Conservation (phyloP, 768 basidiomycete genomes). For the Mycena kentingensis region DNA sequence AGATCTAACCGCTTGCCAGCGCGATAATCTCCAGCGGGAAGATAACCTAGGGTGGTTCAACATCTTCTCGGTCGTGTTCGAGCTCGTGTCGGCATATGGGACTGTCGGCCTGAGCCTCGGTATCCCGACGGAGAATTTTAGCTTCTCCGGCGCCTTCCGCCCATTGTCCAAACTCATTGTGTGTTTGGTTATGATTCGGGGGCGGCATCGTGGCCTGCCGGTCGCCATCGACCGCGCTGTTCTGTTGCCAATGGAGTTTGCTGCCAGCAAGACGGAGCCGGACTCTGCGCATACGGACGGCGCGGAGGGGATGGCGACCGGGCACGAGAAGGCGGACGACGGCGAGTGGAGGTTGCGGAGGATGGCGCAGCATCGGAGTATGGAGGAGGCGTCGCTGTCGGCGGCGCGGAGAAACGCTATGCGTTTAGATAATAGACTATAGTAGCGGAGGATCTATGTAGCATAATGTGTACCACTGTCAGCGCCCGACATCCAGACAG, state of each 20-base stretch:
- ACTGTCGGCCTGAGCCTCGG: slow-evolving; percentile 90
- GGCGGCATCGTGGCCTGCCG: slow-evolving; percentile 86
- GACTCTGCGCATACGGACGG: slow-evolving; percentile 7
- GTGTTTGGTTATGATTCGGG: slow-evolving; percentile 89
- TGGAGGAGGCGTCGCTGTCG: slow-evolving; percentile 6
- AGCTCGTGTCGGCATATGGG: slow-evolving; percentile 86
- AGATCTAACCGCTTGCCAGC: slow-evolving; percentile 38
- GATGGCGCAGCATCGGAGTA: slow-evolving; percentile 10
- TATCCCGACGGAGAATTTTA: slow-evolving; percentile 75
- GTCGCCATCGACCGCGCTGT: slow-evolving; percentile 89
- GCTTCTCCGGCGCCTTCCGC: slow-evolving; percentile 75
- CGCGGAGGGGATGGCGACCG: slow-evolving; percentile 4
- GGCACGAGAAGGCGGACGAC: slow-evolving; percentile 12
- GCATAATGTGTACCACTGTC: neutral
- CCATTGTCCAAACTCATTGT: slow-evolving; percentile 87
- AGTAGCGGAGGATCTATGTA: neutral
- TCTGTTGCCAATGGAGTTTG: slow-evolving; percentile 71
- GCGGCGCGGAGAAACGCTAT: slow-evolving; percentile 5
- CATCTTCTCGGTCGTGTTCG: slow-evolving; percentile 85
- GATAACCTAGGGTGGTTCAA: slow-evolving; percentile 72
- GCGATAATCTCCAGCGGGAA: slow-evolving; percentile 56
- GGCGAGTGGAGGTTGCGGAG: slow-evolving; percentile 13
- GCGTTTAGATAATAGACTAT: neutral
- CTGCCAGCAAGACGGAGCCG: neutral
- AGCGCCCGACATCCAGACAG: neutral